Evolutionary conservation across 2,329 filamentous ascomycete species (phyloP), one percentile per base, ranked within the genome.

Genomic region (Trichoderma oligosporum): DNA sequence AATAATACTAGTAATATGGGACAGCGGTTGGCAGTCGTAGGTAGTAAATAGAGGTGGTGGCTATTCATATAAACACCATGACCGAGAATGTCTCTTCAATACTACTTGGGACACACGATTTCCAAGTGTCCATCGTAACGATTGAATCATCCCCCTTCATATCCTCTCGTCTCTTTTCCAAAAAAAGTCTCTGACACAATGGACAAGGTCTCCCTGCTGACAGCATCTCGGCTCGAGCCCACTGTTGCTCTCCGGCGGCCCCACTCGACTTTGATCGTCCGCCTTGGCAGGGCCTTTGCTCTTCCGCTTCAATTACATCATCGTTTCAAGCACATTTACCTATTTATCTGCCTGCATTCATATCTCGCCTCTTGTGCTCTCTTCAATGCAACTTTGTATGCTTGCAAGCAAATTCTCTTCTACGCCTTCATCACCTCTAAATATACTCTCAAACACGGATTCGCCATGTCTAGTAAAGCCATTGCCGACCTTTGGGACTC

Each of bases 121-220:
- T 16, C 7, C 9, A 24, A 18, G n/a, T 9, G 4, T 2, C 18
- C 44, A 33, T 14, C 7, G 11, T n/a, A 7, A 33, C 29, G n/a
- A 20, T 4, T 8, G 18, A 33, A 33, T 46, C 11, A 1, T 1
- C 18, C 18, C 8, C 22, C 7, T 16, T 27, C 6, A 9, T 9
- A 2, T 22, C 22, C 11, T 38, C 24, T 12, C 22, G 14, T 20
- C 22, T 41, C 38, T 18, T 16, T 33, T 31, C 4, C 41, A 25
- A n/a, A n/a, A n/a, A n/a, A n/a, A 29, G n/a, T 18, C 41, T 45
- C 41, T 45, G 41, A 29, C 29, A 46, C 20, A 38, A 60, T 73
- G 71, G 70, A 71, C 61, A 71, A 73, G 59, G 66, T 71, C 59
- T 67, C 66, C 51, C 66, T 76, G 62, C 68, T 76, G 56, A 70